Conservation (phyloP, 805 yeast species). For the Blastobotrys peoriensis region DNA sequence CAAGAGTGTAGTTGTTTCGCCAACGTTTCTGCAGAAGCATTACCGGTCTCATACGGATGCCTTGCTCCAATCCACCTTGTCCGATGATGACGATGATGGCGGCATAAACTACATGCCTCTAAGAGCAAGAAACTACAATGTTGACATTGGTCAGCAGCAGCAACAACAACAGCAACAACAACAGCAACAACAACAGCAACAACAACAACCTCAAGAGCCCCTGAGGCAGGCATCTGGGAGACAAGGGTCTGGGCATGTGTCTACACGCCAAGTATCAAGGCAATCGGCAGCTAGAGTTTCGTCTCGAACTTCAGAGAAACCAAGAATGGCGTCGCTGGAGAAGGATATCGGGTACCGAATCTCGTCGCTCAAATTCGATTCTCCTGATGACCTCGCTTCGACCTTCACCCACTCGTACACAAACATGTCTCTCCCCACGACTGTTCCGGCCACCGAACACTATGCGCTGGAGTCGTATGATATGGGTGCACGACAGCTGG, state of each 20-base stretch:
- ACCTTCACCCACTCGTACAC: conserved; percentile 1
- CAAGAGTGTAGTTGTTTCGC: neutral
- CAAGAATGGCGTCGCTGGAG: neutral
- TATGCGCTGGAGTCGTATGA: neutral
- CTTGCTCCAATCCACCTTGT: neutral
- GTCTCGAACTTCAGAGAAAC: neutral
- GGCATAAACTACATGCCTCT: neutral
- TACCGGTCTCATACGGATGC: neutral
- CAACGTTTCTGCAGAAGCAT: neutral
- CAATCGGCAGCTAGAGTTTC: no score
- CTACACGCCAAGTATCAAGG: no score
- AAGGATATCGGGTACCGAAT: neutral
- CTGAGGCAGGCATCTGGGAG: no score
- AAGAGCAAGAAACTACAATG: neutral
- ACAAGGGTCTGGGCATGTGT: no score
- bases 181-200: no score
- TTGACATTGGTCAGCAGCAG: neutral
- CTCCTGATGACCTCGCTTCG: conserved; percentile 1
- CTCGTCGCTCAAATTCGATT: neutral
- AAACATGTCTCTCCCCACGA: conserved; percentile 1
- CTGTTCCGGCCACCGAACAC: neutral
- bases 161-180: neutral
- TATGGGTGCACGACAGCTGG: neutral
- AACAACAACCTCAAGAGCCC: no score
- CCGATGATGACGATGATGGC: neutral